A percentile compares a stretch with the other conserved stretches of the same genome.
Conservation (phyloP, 129 eudicot species). For the Ambrosia trifida region DNA sequence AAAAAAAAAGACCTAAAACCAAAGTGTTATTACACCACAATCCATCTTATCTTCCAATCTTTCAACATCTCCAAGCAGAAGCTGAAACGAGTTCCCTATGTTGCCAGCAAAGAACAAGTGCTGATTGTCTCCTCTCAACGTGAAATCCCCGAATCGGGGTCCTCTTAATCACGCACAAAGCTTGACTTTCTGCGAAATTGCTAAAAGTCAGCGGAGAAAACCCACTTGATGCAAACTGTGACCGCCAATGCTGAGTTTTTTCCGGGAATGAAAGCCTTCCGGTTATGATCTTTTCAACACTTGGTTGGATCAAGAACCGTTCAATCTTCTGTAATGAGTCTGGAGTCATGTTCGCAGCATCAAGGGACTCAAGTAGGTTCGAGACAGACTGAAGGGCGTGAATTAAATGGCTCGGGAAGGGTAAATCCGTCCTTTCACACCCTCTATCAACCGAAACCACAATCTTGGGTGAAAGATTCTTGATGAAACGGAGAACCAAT, state of each 20-base stretch:
- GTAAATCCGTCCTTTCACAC: conserved; percentile 74
- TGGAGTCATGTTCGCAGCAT: conserved; percentile 62
- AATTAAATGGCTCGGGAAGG: conserved; percentile 69
- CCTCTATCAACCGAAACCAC: conserved; percentile 86
- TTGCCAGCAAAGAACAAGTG: conserved; percentile 85
- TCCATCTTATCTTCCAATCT: conserved; percentile 21
- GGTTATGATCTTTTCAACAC: conserved; percentile 60
- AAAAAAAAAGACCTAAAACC: conserved; percentile 1
- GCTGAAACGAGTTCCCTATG: conserved; percentile 70
- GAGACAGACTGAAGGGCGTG: conserved; percentile 77
- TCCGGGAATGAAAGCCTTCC: conserved; percentile 58
- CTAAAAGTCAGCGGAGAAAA: conserved; percentile 70
- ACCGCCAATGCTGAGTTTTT: conserved; percentile 86
- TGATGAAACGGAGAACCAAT: conserved; percentile 59
- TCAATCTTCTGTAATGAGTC: conserved; percentile 81
- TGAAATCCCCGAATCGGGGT: conserved; percentile 82
- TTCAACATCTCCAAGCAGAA: conserved; percentile 85
- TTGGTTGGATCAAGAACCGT: conserved; percentile 72
- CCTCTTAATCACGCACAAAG: conserved; percentile 84
- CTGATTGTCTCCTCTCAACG: conserved; percentile 77
- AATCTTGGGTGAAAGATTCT: conserved; percentile 69
- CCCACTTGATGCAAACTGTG: conserved; percentile 63
- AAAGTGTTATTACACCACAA: conserved; percentile 20
- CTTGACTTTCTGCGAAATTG: conserved; percentile 85
- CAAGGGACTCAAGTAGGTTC: conserved; percentile 80